phyloP scores from a whole-genome alignment of 2,329 filamentous ascomycete species.

The Sordariomycetes sp. region DNA sequence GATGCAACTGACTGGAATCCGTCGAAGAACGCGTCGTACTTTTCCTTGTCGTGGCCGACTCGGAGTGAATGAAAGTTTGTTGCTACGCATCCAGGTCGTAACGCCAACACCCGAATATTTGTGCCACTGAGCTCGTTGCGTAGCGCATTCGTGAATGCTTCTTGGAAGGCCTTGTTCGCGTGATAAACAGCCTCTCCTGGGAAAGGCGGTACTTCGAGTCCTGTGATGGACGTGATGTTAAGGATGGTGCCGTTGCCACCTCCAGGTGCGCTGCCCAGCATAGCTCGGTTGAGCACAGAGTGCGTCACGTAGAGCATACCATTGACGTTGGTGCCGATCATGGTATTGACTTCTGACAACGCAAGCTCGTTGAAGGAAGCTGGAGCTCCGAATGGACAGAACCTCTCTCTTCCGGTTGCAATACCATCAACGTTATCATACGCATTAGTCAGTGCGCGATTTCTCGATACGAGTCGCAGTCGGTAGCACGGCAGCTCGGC shows the following conservation, averaged over 20 bases:
- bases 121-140: constrained; percentile 35
- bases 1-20: constrained; percentile 22
- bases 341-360: constrained; percentile 29
- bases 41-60: constrained; percentile 30
- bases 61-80: constrained; percentile 37
- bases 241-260: constrained; percentile 29
- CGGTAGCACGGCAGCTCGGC: no score
- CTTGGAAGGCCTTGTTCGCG: constrained; percentile 34
- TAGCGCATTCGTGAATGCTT: constrained; percentile 38
- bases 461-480: no score
- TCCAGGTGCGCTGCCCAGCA: constrained; percentile 16
- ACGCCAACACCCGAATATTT: constrained; percentile 34
- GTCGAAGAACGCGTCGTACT: constrained; percentile 32
- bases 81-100: constrained; percentile 36
- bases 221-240: constrained; percentile 37
- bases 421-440: no score
- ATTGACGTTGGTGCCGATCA: constrained; percentile 37
- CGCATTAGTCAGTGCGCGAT: no score
- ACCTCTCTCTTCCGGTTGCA: no score
- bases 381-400: constrained; percentile 37
- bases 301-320: constrained; percentile 36
- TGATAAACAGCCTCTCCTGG: constrained; percentile 39
- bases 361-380: constrained; percentile 28
- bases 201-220: constrained; percentile 36
- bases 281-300: constrained; percentile 30